Evolutionary conservation across 805 yeast genomes (phyloP).

Genomic region (Wickerhamomyces queroliae): DNA sequence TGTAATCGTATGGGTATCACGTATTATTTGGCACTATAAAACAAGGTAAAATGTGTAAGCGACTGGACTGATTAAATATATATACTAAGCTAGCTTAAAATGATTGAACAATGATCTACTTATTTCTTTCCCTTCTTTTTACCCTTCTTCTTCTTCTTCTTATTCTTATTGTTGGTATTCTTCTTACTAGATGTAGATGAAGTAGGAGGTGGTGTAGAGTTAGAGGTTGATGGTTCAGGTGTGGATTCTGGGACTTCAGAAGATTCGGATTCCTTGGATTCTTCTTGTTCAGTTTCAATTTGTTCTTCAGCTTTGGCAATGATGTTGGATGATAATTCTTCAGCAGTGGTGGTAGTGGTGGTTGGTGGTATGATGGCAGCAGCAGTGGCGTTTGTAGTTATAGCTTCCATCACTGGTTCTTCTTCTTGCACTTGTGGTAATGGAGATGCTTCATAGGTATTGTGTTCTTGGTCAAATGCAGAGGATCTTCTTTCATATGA

Average conservation of each 20-base stretch:
- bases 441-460: conserved; percentile 12
- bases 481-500: conserved; percentile 30
- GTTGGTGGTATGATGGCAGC: too few species aligned
- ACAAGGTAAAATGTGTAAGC: too few species aligned
- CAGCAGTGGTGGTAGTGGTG: too few species aligned
- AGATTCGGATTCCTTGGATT: conserved; percentile 1
- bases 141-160: conserved; percentile 7
- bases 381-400: conserved; percentile 3
- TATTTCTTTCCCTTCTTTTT: conserved; percentile 10
- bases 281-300: background rate
- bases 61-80: too few species aligned
- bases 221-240: background rate
- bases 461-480: conserved; percentile 25
- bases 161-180: conserved; percentile 4
- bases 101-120: too few species aligned
- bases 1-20: too few species aligned
- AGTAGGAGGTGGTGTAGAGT: background rate
- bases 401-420: background rate
- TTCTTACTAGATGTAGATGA: background rate
- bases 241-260: conserved; percentile 1
- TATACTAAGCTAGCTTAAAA: too few species aligned
- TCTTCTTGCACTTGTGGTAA: background rate
- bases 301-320: background rate
- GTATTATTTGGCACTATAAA: too few species aligned
- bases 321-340: too few species aligned